phyloP scores from a whole-genome alignment of 2,329 filamentous ascomycete genomes.

The Apiospora sp. region DNA sequence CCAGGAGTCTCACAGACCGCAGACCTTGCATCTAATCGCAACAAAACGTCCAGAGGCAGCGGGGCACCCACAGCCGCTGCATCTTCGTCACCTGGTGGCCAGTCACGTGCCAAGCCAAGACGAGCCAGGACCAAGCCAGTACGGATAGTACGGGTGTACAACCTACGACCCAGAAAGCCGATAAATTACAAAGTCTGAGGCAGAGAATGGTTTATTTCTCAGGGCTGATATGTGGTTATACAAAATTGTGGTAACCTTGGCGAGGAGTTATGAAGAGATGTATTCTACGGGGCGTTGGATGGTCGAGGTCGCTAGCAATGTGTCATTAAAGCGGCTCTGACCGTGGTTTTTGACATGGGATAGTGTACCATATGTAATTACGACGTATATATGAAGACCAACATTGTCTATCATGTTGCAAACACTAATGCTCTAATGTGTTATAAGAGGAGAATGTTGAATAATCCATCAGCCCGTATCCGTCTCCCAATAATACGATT shows the following conservation, averaged over 20 bases:
- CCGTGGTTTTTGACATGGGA: background rate
- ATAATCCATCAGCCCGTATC: background rate
- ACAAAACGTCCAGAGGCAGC: too few relatives aligned
- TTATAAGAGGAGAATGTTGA: background rate
- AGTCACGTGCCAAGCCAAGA: background rate
- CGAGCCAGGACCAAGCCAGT: background rate
- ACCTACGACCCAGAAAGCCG: background rate
- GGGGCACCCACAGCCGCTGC: background rate
- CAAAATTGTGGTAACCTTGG: too few relatives aligned
- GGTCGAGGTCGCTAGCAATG: too few relatives aligned
- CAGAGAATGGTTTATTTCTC: background rate
- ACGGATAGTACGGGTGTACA: background rate
- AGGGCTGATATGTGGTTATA: too few relatives aligned
- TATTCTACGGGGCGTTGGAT: too few relatives aligned
- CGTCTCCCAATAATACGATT: too few relatives aligned
- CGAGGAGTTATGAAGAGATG: too few relatives aligned
- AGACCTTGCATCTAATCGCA: too few relatives aligned
- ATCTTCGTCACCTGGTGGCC: background rate
- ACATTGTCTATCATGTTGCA: background rate
- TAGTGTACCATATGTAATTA: background rate
- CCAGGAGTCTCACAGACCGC: too few relatives aligned
- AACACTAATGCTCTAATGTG: background rate
- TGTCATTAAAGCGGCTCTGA: too few relatives aligned
- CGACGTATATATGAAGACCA: background rate
- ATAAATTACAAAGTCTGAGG: conserved; percentile 7